Evolutionary conservation across 2,329 filamentous ascomycete species (phyloP), one percentile per base, ranked within the genome.

Genomic region (Penicillium digitatum): DNA sequence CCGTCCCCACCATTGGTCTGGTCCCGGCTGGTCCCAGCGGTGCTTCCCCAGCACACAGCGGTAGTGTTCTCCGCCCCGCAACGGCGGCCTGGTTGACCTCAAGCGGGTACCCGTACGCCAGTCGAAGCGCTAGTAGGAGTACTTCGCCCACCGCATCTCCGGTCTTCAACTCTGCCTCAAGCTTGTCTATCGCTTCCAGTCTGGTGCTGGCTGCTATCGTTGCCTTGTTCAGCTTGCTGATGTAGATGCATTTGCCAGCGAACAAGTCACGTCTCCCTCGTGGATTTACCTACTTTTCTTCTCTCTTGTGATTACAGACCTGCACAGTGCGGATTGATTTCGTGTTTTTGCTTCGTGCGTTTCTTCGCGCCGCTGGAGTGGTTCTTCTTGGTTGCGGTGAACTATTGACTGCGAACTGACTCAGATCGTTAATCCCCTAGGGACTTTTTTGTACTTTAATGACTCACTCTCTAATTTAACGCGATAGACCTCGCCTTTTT

Each of bases 1-100:
- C 64, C 6, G 56, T 63, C 12, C 65, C 66, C 8, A 69, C 63
- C 9, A 61, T 75, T 45, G 71, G 66, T 3, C 62, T 74, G n/a
- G 61, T 72, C 31, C 72, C 70, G 1, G 63, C 54, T 49, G 48
- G 49, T 51, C 53, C 60, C 38, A 61, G 55, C 9, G 55, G 52
- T 9, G 51, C 58, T 7, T 61, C 62, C 10, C 48, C 66, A 14
- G 60, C 58, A 11, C 45, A 52, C 35, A 64, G 65, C 10, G 55
- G 56, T 35, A 39, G 38, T 29, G 50, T 67, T 16, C 57, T 63
- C 35, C 63, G 58, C 18, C 57, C 59, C 29, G 64, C 58, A 61
- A 55, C 54, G 18, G 60, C 59, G 5, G 59, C 55, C 31, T 58
- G 55, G 59, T 34, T 52, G 12, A 55, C 20, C 24, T 54, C 34